Evolutionary conservation across 495 filamentous ascomycete genomes (phyloP).

Genomic region (Pyrenula aspistea): DNA sequence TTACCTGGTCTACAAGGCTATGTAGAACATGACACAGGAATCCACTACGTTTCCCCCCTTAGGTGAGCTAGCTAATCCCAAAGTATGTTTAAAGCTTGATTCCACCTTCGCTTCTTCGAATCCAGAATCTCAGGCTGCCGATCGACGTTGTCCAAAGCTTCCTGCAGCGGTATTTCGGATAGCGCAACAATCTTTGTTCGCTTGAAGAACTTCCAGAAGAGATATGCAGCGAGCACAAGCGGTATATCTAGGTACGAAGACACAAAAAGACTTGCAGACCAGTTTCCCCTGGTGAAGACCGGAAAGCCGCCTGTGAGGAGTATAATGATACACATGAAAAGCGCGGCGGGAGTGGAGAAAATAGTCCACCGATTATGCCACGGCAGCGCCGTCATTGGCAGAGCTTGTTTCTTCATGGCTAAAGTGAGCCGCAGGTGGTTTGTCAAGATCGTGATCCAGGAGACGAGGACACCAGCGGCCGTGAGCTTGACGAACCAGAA

Average conservation of each 20-base stretch:
- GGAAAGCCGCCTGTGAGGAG: constrained; percentile 48
- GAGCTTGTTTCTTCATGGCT: constrained; percentile 35
- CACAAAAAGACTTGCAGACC: constrained; percentile 20
- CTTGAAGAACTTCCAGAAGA: constrained; percentile 27
- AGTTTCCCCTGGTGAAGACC: constrained; percentile 38
- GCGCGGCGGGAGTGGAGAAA: constrained; percentile 12
- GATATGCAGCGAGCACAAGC: constrained; percentile 27
- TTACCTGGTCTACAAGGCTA: too few species aligned
- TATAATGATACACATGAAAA: constrained; percentile 39
- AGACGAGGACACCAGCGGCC: constrained; percentile 40
- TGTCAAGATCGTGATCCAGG: constrained; percentile 41
- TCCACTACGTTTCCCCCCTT: too few species aligned
- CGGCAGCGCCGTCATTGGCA: constrained; percentile 31
- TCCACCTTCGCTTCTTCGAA: not conserved
- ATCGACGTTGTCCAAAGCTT: constrained; percentile 16
- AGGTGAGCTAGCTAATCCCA: not conserved
- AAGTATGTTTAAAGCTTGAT: not conserved
- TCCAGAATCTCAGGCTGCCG: not conserved
- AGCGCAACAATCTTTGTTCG: constrained; percentile 22
- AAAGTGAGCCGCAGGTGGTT: constrained; percentile 46
- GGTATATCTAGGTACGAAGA: constrained; percentile 31
- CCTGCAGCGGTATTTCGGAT: constrained; percentile 17
- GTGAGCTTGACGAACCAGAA: constrained; percentile 48
- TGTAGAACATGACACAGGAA: too few species aligned
- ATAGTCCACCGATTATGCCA: constrained; percentile 30